Conservation (phyloP, 768 basidiomycete genomes). For the Russula olivacea region DNA sequence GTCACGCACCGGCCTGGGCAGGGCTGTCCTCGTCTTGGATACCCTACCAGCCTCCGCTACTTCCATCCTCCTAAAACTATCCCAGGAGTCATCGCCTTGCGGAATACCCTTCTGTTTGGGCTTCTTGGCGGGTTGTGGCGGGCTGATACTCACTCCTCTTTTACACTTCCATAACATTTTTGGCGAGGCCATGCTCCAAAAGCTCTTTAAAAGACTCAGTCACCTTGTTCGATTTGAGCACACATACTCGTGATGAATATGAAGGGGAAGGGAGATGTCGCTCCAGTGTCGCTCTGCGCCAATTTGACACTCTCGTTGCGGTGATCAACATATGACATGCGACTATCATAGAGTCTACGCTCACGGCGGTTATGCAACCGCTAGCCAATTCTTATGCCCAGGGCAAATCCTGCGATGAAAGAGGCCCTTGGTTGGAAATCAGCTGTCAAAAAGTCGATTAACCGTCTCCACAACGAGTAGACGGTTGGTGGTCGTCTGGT, state of each 20-base stretch:
- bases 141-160: constrained; percentile 38
- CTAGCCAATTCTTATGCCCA: constrained; percentile 79
- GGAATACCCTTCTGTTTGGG: constrained; percentile 14
- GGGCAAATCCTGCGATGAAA: constrained; percentile 74
- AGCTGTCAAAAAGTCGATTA: constrained; percentile 78
- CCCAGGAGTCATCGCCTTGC: constrained; percentile 17
- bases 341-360: background rate
- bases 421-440: constrained; percentile 90
- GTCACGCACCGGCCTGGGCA: constrained; percentile 34
- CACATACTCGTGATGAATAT: constrained; percentile 62
- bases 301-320: background rate
- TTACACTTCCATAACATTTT: constrained; percentile 73
- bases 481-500: constrained; percentile 56
- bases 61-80: constrained; percentile 31
- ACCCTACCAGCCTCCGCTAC: constrained; percentile 56
- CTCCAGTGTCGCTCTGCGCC: too few species aligned
- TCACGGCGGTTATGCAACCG: background rate
- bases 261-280: background rate
- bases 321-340: background rate
- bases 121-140: constrained; percentile 35
- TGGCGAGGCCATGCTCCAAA: constrained; percentile 34
- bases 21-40: constrained; percentile 46
- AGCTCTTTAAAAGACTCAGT: constrained; percentile 49
- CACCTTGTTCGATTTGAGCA: constrained; percentile 76
- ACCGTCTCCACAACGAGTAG: constrained; percentile 54